Conservation (phyloP, 2,329 filamentous ascomycete genomes). For the Aspergillus brunneoviolaceus region DNA sequence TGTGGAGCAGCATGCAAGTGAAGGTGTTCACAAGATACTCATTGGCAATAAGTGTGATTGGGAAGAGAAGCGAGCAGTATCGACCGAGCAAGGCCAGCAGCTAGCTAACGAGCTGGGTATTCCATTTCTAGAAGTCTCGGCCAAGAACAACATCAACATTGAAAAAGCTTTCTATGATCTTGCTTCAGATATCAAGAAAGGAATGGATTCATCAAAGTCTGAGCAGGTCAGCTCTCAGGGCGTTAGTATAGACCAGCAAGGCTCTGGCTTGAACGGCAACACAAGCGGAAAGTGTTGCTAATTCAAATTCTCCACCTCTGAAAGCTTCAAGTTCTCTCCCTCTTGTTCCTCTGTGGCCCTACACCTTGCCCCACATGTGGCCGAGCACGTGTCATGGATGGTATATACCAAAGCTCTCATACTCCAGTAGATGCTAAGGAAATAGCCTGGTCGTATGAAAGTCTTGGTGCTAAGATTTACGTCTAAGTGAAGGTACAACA, state of each 20-base stretch:
- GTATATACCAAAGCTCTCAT: neutral
- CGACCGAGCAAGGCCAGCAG: constrained; percentile 87
- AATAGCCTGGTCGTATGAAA: neutral
- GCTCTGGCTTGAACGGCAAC: constrained; percentile 51
- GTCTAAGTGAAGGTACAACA: neutral
- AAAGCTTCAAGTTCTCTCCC: constrained; percentile 11
- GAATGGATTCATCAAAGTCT: constrained; percentile 85
- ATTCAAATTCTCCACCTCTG: constrained; percentile 16
- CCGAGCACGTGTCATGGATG: neutral
- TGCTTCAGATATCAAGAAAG: constrained; percentile 96
- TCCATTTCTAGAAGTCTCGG: constrained; percentile 96
- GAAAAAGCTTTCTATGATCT: constrained; percentile 97
- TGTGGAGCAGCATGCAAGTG: constrained; percentile 95
- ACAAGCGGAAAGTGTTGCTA: constrained; percentile 76
- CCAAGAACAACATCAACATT: constrained; percentile 99
- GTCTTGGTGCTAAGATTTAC: neutral
- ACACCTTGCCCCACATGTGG: neutral
- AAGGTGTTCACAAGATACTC: constrained; percentile 99
- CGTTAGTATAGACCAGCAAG: constrained; percentile 68
- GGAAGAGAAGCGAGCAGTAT: constrained; percentile 97
- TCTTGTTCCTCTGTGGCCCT: constrained; percentile 11
- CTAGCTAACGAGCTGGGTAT: constrained; percentile 95
- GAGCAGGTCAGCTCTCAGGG: constrained; percentile 61
- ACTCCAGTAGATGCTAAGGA: neutral
- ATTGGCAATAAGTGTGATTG: constrained; percentile 99